phyloP scores from a whole-genome alignment of 2,329 filamentous ascomycete genomes.

The Aspergillus texensis region DNA sequence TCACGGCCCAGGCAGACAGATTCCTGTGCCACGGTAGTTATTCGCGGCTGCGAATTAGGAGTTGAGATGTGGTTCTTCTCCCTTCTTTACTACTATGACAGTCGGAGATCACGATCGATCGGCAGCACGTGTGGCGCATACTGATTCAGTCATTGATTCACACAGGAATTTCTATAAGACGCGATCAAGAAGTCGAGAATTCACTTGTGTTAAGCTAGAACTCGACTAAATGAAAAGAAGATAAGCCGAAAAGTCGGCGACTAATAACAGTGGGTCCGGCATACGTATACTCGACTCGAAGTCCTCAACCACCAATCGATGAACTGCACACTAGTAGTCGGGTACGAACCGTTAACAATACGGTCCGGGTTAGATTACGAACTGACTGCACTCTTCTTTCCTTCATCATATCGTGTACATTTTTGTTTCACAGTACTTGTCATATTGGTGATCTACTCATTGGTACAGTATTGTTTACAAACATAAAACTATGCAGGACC shows the following conservation, averaged over 20 bases:
- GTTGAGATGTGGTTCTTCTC: background rate
- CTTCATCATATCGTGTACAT: background rate
- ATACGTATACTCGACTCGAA: background rate
- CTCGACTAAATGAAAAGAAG: background rate
- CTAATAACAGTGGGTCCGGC: conserved; percentile 1
- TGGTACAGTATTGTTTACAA: background rate
- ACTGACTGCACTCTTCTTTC: background rate
- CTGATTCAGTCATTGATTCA: background rate
- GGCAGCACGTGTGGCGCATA: background rate
- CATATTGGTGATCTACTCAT: background rate
- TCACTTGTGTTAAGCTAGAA: background rate
- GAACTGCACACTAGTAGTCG: background rate
- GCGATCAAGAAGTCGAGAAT: background rate
- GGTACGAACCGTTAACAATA: background rate
- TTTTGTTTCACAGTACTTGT: background rate
- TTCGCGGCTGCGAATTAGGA: background rate
- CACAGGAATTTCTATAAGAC: background rate
- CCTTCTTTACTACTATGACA: background rate
- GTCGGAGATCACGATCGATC: background rate
- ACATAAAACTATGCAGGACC: no score
- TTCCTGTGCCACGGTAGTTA: background rate
- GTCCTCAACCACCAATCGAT: background rate
- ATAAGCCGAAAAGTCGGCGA: background rate
- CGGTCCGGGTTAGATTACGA: background rate
- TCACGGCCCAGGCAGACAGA: background rate